These are phyloP conservation scores for Saururus chinensis DNA, from an alignment of 164 flowering plant genomes.

Conservation along the genomic window DNA sequence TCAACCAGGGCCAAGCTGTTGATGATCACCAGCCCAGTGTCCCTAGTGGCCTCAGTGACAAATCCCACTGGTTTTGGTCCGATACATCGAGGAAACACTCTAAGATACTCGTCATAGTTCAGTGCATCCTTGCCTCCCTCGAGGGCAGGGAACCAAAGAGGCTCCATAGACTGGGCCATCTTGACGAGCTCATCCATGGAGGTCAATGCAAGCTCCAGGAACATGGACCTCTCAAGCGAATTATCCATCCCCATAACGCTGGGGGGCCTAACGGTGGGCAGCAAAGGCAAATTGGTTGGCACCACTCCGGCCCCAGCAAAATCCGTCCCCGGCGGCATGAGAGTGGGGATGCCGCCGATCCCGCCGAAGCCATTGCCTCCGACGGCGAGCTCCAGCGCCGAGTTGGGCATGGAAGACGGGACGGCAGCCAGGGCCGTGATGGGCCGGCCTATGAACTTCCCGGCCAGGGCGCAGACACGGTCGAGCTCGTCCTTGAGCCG, in stretches of 20 bases:
- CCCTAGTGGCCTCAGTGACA: slow-evolving; percentile 73
- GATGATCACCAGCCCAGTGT: slow-evolving; percentile 77
- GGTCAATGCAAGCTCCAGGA: slow-evolving; percentile 73
- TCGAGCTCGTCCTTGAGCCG: slow-evolving; percentile 81
- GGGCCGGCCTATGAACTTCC: slow-evolving; percentile 83
- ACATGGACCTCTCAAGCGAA: slow-evolving; percentile 67
- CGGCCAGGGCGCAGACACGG: slow-evolving; percentile 79
- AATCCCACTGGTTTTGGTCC: slow-evolving; percentile 76
- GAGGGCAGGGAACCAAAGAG: slow-evolving; percentile 62
- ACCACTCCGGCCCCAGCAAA: slow-evolving; percentile 43
- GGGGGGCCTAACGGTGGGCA: slow-evolving; percentile 22
- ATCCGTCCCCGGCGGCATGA: slow-evolving; percentile 30
- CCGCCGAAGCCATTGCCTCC: slow-evolving; percentile 40
- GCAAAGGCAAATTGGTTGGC: slow-evolving; percentile 23
- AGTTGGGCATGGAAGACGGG: slow-evolving; percentile 38
- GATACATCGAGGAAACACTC: slow-evolving; percentile 53
- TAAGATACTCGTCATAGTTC: slow-evolving; percentile 65
- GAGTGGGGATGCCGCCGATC: slow-evolving; percentile 28
- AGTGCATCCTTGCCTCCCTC: slow-evolving; percentile 59
- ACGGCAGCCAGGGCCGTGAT: slow-evolving; percentile 33
- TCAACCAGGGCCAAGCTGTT: slow-evolving; percentile 87
- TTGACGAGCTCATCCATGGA: slow-evolving; percentile 93
- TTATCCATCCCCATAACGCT: slow-evolving; percentile 32
- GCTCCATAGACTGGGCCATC: slow-evolving; percentile 73
- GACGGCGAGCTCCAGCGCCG: slow-evolving; percentile 75